These are phyloP conservation scores for Boletus tylopilopsis DNA, from an alignment of 768 basidiomycete species.

Conservation along the genomic window DNA sequence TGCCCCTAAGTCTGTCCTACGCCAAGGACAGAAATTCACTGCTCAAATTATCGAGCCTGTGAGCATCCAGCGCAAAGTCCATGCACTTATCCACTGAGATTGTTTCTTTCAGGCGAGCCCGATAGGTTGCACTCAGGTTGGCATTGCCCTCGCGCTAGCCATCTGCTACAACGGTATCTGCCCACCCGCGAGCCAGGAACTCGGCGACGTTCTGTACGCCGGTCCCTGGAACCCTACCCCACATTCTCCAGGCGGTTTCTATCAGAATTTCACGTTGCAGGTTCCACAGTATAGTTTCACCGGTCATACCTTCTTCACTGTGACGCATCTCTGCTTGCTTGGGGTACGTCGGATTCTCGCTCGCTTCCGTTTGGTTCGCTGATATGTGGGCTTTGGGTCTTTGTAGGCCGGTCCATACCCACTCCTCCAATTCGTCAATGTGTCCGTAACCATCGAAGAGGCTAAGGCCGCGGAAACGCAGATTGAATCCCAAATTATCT, in stretches of 20 bases:
- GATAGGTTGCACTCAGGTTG: constrained; percentile 28
- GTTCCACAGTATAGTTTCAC: neutral
- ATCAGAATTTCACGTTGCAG: constrained; percentile 30
- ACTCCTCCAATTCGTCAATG: constrained; percentile 30
- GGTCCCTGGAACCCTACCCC: constrained; percentile 26
- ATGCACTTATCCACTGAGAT: no score
- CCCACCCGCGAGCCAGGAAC: constrained; percentile 19
- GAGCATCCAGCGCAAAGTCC: no score
- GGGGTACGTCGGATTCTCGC: constrained; percentile 17
- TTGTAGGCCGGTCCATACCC: constrained; percentile 22
- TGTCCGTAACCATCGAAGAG: no score
- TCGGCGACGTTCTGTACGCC: constrained; percentile 28
- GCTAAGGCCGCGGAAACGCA: no score
- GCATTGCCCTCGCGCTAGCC: constrained; percentile 28
- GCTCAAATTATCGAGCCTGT: no score
- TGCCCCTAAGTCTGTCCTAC: no score
- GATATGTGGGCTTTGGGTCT: neutral
- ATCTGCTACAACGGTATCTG: constrained; percentile 21
- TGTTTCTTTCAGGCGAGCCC: no score
- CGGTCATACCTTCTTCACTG: constrained; percentile 28
- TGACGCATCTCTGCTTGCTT: constrained; percentile 29
- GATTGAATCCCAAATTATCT: no score
- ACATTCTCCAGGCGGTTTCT: constrained; percentile 19
- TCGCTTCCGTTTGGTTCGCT: neutral
- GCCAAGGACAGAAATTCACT: no score